Evolutionary conservation across 306 rosid species (phyloP).

Genomic region (Prunus campanulata): DNA sequence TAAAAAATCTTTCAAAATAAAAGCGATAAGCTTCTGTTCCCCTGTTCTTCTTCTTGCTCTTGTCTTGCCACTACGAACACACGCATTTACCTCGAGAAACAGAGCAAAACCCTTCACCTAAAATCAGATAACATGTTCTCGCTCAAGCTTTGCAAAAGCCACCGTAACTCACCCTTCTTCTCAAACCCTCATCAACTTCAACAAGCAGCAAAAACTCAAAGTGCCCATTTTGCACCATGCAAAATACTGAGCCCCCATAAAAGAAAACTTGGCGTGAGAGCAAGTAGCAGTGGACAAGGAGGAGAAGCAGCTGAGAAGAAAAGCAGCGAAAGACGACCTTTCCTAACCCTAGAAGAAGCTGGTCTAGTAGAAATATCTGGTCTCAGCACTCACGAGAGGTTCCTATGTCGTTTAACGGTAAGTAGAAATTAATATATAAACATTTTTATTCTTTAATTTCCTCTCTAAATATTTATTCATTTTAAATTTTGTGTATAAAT

Average conservation of each 20-base stretch:
- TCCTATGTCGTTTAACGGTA: constrained; percentile 91
- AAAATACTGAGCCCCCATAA: neutral
- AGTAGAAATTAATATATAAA: too few species aligned
- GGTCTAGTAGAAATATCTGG: constrained; percentile 91
- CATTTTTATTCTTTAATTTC: too few species aligned
- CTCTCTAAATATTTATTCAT: neutral
- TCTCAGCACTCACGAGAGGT: constrained; percentile 73
- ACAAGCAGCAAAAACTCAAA: constrained; percentile 5
- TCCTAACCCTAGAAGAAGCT: constrained; percentile 78
- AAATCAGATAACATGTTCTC: constrained; percentile 39
- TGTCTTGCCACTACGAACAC: neutral
- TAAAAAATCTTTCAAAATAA: neutral
- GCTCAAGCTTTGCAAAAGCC: constrained; percentile 29
- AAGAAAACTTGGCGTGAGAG: constrained; percentile 18
- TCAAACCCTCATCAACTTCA: constrained; percentile 25
- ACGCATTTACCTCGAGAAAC: neutral
- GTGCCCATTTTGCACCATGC: neutral
- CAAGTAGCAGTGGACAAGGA: constrained; percentile 40
- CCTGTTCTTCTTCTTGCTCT: neutral
- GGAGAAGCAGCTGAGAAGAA: constrained; percentile 26
- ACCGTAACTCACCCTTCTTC: constrained; percentile 30
- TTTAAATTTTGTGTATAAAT: neutral
- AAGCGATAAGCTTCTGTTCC: constrained; percentile 17
- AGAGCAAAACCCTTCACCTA: neutral
- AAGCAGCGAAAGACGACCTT: constrained; percentile 38